A percentile compares a stretch with the other conserved stretches of the same genome.
phyloP scores from a whole-genome alignment of 176 grass and related monocot genomes.

The Neostapfia colusana region DNA sequence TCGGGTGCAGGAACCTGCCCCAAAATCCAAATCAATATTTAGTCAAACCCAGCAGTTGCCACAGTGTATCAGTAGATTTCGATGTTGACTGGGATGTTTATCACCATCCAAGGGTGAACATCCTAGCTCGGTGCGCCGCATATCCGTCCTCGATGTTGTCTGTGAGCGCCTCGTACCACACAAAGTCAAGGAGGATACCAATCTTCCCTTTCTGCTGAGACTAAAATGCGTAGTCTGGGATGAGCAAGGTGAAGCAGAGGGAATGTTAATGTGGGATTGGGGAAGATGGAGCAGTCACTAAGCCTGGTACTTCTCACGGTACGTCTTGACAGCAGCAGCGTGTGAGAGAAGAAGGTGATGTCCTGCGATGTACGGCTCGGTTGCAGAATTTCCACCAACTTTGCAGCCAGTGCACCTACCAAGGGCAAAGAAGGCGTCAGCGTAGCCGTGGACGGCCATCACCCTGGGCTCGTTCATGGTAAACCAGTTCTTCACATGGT shows the following conservation, averaged over 20 bases:
- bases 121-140: slow-evolving; percentile 76
- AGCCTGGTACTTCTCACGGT: slow-evolving; percentile 72
- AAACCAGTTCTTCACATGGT: slow-evolving; percentile 83
- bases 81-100: not conserved
- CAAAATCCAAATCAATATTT: not conserved
- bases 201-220: slow-evolving; percentile 63
- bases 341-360: slow-evolving; percentile 80
- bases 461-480: slow-evolving; percentile 90
- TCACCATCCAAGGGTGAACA: slow-evolving; percentile 89
- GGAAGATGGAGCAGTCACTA: not conserved
- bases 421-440: slow-evolving; percentile 65
- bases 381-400: slow-evolving; percentile 65
- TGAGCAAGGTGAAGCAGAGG: not conserved
- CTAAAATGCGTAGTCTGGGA: slow-evolving; percentile 16
- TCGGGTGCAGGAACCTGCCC: slow-evolving; percentile 81
- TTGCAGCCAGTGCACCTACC: slow-evolving; percentile 71
- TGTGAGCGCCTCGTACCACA: slow-evolving; percentile 79
- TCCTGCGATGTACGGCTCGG: slow-evolving; percentile 75
- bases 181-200: slow-evolving; percentile 87
- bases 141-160: slow-evolving; percentile 49
- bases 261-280: not conserved
- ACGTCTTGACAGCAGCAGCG: slow-evolving; percentile 66
- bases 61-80: not conserved
- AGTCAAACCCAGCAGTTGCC: not conserved
- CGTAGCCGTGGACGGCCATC: slow-evolving; percentile 74